Evolutionary conservation across 768 basidiomycete genomes (phyloP).

Genomic region (Tephrocybe sp.): DNA sequence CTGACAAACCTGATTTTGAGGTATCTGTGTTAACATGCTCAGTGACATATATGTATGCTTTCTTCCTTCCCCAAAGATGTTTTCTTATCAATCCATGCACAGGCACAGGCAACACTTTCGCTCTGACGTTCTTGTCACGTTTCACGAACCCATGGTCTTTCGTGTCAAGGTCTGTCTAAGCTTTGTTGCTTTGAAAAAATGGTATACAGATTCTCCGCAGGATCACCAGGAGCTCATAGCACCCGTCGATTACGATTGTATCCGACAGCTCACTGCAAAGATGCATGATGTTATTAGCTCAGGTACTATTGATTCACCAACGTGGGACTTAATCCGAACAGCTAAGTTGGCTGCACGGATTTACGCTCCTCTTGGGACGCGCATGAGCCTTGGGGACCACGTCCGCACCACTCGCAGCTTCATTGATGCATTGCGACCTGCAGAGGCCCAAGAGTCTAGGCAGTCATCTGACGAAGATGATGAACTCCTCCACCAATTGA

Average conservation of each 20-base stretch:
- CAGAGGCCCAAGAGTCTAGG: constrained; percentile 27
- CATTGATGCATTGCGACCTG: constrained; percentile 66
- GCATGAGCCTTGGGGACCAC: constrained; percentile 81
- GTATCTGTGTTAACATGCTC: constrained; percentile 75
- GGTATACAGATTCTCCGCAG: constrained; percentile 29
- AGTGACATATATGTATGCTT: constrained; percentile 72
- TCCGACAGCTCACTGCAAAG: constrained; percentile 56
- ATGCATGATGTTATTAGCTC: constrained; percentile 70
- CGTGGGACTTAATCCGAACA: constrained; percentile 74
- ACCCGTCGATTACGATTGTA: constrained; percentile 59
- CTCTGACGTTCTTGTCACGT: constrained; percentile 83
- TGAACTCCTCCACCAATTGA: constrained; percentile 23
- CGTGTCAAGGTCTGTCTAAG: constrained; percentile 49
- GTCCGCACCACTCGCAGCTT: constrained; percentile 75
- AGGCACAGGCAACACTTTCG: constrained; percentile 85
- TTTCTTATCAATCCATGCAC: not conserved
- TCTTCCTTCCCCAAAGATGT: not conserved
- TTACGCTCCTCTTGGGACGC: constrained; percentile 86
- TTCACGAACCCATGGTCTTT: constrained; percentile 68
- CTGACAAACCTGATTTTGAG: constrained; percentile 65
- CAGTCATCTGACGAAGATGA: constrained; percentile 19
- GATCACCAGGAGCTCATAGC: constrained; percentile 68
- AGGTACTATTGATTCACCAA: constrained; percentile 82
- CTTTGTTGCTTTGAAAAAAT: not conserved
- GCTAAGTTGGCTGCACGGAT: constrained; percentile 77